These are phyloP conservation scores for Pseudogymnoascus sp. DNA, from an alignment of 2,329 filamentous ascomycete species.

Conservation along the genomic window DNA sequence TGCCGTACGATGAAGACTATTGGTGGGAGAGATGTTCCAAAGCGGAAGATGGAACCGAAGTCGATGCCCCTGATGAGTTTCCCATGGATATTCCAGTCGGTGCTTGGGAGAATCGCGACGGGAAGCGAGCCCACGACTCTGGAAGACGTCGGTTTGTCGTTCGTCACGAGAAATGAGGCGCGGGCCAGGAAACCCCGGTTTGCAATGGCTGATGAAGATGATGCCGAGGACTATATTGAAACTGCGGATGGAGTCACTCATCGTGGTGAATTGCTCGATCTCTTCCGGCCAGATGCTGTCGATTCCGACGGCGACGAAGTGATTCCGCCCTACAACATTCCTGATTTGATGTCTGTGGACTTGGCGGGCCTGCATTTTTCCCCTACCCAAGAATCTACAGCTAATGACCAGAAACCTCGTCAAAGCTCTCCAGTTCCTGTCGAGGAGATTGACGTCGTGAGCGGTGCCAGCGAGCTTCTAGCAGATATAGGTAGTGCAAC, in stretches of 20 bases:
- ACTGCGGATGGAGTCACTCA: conserved; percentile 26
- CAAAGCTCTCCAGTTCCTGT: too few species aligned
- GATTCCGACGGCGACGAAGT: not conserved
- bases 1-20: conserved; percentile 32
- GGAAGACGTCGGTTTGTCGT: conserved; percentile 19
- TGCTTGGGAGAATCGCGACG: conserved; percentile 61
- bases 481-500: not conserved
- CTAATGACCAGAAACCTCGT: not conserved
- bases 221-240: conserved; percentile 23
- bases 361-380: not conserved
- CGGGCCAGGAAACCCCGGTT: conserved; percentile 1
- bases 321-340: not conserved
- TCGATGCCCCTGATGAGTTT: conserved; percentile 81
- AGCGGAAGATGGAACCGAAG: conserved; percentile 34
- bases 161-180: conserved; percentile 16
- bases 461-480: not conserved
- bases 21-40: conserved; percentile 32
- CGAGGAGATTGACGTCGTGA: accelerated
- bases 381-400: not conserved
- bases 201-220: conserved; percentile 7
- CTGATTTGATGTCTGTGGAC: not conserved
- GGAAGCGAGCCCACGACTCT: conserved; percentile 21
- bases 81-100: conserved; percentile 77
- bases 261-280: conserved; percentile 27
- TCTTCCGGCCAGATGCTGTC: conserved; percentile 21